Evolutionary conservation across 257 asterid genomes (phyloP).

Genomic region (Linderniella brevidens): DNA sequence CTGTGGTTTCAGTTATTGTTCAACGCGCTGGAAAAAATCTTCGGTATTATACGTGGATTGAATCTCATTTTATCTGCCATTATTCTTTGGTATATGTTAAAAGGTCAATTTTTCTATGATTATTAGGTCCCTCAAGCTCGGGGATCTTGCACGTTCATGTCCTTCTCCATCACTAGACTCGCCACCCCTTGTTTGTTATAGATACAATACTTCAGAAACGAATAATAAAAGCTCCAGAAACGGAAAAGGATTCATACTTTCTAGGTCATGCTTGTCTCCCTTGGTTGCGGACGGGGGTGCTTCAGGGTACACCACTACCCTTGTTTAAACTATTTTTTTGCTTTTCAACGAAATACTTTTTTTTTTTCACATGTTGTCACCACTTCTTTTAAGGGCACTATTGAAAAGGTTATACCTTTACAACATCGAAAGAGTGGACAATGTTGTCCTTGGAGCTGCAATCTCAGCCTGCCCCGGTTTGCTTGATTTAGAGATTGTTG

Average conservation of each 20-base stretch:
- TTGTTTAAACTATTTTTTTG: conserved; percentile 1
- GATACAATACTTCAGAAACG: conserved; percentile 41
- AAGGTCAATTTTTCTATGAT: neutral
- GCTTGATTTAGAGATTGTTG: conserved; percentile 64
- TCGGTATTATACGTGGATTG: conserved; percentile 17
- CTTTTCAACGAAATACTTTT: conserved; percentile 3
- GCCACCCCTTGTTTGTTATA: conserved; percentile 25
- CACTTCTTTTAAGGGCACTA: conserved; percentile 22
- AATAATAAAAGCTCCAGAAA: conserved; percentile 58
- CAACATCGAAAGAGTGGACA: conserved; percentile 66
- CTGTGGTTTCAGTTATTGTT: conserved; percentile 58
- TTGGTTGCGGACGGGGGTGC: conserved; percentile 51
- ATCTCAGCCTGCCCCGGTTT: conserved; percentile 53
- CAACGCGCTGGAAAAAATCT: conserved; percentile 70
- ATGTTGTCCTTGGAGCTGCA: conserved; percentile 44
- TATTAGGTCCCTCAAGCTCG: conserved; percentile 71
- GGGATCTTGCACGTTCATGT: conserved; percentile 37
- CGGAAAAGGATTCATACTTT: conserved; percentile 48
- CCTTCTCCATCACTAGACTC: conserved; percentile 26
- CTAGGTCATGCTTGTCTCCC: conserved; percentile 65
- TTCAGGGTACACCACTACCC: conserved; percentile 39
- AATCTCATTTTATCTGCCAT: neutral
- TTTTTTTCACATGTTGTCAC: neutral
- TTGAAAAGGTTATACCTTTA: conserved; percentile 60
- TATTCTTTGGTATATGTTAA: conserved; percentile 2